Percentiles rank a stretch among this genome's conserved stretches.
These are phyloP conservation scores for Globisporangium sylvaticum DNA, from an alignment of 352 stramenopile genomes.

Conservation along the genomic window DNA sequence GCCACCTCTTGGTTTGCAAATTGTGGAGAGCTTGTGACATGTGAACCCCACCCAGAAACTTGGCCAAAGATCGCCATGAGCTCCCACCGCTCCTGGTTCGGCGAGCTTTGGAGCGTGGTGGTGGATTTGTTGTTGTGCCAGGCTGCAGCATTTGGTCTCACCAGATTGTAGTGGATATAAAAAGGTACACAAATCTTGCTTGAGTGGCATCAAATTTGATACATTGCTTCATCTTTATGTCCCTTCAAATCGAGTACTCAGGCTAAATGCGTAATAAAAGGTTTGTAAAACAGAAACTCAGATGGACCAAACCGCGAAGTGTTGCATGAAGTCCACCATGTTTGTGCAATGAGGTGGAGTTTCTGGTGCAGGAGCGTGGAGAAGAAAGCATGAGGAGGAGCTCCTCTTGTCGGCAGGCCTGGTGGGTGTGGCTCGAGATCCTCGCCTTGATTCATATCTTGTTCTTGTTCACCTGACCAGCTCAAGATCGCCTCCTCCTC, in stretches of 20 bases:
- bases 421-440: background rate
- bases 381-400: background rate
- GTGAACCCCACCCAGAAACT: background rate
- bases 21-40: background rate
- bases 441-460: constrained; percentile 1
- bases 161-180: background rate
- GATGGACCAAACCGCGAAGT: background rate
- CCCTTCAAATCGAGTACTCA: background rate
- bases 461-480: background rate
- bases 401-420: background rate
- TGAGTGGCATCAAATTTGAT: background rate
- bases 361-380: background rate
- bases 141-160: background rate
- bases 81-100: background rate
- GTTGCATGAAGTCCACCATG: background rate
- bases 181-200: background rate
- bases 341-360: constrained; percentile 11
- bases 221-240: rapidly evolving
- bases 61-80: background rate
- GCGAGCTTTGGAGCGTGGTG: background rate
- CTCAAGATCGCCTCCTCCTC: constrained; percentile 13
- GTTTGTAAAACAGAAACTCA: background rate
- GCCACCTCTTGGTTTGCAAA: no score
- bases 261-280: background rate
- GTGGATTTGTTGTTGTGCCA: background rate